Conservation (phyloP, 176 grass and related monocot genomes). For the Oryza officinalis region DNA sequence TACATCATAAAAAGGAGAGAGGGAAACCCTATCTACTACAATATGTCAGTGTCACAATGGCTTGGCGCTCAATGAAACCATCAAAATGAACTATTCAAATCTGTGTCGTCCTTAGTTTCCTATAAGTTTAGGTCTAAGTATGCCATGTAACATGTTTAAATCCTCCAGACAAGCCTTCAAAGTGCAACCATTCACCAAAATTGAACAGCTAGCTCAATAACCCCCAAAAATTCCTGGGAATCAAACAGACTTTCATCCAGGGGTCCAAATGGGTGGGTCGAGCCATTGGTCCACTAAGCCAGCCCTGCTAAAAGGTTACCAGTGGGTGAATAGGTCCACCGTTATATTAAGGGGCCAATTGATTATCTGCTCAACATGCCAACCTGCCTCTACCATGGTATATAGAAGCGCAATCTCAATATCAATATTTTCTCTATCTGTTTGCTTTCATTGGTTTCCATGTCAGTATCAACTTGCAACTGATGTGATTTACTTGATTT, state of each 20-base stretch:
- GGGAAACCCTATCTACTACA: neutral
- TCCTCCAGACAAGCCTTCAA: slow-evolving; percentile 1
- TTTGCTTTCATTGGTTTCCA: no score
- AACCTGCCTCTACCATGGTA: no score
- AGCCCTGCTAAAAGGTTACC: no score
- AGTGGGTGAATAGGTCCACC: no score
- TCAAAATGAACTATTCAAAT: slow-evolving; percentile 3
- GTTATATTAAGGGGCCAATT: no score
- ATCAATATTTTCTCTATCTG: no score
- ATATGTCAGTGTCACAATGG: neutral
- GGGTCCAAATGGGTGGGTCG: no score
- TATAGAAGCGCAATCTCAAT: no score
- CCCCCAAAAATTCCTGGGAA: neutral
- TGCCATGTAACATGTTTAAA: neutral
- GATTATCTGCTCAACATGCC: no score
- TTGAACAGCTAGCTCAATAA: neutral
- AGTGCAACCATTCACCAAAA: neutral
- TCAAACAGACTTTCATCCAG: neutral
- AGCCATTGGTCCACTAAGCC: no score
- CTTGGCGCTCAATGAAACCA: neutral
- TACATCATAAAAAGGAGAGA: neutral
- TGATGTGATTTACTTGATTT: neutral
- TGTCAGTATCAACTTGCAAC: neutral
- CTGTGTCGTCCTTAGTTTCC: neutral
- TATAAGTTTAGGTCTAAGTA: neutral